A percentile compares a stretch with the other conserved stretches of the same genome.
Evolutionary conservation across 495 filamentous ascomycete genomes (phyloP).

Genomic region (Podospora appendiculata): DNA sequence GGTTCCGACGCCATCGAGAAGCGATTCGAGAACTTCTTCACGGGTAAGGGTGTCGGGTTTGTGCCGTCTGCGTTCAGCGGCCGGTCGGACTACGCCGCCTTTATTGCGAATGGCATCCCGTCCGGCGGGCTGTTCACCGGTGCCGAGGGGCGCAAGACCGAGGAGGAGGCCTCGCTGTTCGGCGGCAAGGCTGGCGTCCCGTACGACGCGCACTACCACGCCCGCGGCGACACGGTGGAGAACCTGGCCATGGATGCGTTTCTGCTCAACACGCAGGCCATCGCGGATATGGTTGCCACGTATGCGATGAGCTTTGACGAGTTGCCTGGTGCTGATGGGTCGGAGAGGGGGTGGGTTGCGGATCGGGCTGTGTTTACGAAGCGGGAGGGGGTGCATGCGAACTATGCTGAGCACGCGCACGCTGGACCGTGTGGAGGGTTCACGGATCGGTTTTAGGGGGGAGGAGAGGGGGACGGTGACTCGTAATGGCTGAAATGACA

Average conservation of each 20-base stretch:
- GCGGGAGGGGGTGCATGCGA: too few relatives aligned
- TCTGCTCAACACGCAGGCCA: slow-evolving; percentile 50
- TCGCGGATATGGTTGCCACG: slow-evolving; percentile 56
- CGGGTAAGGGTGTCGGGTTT: slow-evolving; percentile 27
- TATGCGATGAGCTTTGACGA: slow-evolving; percentile 43
- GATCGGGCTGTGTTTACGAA: too few relatives aligned
- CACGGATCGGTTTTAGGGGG: too few relatives aligned
- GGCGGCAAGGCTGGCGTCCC: slow-evolving; percentile 53
- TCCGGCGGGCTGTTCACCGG: slow-evolving; percentile 63
- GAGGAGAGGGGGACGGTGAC: too few relatives aligned
- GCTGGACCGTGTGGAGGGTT: too few relatives aligned
- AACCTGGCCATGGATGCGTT: slow-evolving; percentile 57
- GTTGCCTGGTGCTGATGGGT: too few relatives aligned
- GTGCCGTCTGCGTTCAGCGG: slow-evolving; percentile 52
- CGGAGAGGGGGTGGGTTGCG: too few relatives aligned
- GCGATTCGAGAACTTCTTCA: slow-evolving; percentile 56
- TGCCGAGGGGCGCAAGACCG: slow-evolving; percentile 59
- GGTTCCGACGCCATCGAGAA: slow-evolving; percentile 58
- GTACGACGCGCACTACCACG: slow-evolving; percentile 60
- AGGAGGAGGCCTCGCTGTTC: slow-evolving; percentile 45
- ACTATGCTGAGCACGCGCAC: too few relatives aligned
- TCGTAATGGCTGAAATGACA: too few relatives aligned
- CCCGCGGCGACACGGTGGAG: slow-evolving; percentile 44
- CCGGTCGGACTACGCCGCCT: slow-evolving; percentile 62
- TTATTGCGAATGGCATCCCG: slow-evolving; percentile 56